Evolutionary conservation across 2,329 filamentous ascomycete genomes (phyloP).

Genomic region (Xylariaceae sp.): DNA sequence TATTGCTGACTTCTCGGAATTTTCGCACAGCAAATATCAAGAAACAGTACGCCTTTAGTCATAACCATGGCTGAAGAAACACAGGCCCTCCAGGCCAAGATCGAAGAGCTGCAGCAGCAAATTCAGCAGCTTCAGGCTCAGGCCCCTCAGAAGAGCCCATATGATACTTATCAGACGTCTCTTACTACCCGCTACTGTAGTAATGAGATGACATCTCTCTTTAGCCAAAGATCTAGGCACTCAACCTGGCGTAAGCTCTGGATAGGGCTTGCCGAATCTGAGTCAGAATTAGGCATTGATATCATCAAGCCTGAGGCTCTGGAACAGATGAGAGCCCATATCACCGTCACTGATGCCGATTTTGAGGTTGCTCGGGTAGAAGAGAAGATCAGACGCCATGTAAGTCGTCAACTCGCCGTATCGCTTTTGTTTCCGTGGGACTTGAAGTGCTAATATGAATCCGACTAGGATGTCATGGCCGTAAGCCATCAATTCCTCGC

Average conservation of each 20-base stretch:
- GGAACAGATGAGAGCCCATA: slow-evolving; percentile 68
- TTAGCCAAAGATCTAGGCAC: slow-evolving; percentile 70
- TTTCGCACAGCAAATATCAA: no score
- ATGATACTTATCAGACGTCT: slow-evolving; percentile 62
- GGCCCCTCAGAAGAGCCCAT: no score
- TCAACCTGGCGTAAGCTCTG: slow-evolving; percentile 76
- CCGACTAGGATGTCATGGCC: slow-evolving; percentile 51
- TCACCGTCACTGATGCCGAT: slow-evolving; percentile 72
- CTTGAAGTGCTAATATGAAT: slow-evolving; percentile 13
- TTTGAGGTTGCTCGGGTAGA: slow-evolving; percentile 72
- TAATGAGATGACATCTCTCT: slow-evolving; percentile 72
- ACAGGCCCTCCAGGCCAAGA: no score
- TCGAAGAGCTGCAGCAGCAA: no score
- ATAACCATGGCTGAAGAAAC: no score
- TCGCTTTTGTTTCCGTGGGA: slow-evolving; percentile 7
- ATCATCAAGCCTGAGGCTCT: slow-evolving; percentile 70
- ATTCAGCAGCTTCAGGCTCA: no score
- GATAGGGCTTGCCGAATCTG: slow-evolving; percentile 76
- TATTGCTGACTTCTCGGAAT: no score
- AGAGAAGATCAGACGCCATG: slow-evolving; percentile 66
- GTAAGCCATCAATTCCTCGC: slow-evolving; percentile 32
- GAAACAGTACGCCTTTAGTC: no score
- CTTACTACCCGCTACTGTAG: slow-evolving; percentile 70
- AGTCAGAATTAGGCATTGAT: slow-evolving; percentile 74
- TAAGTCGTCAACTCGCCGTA: slow-evolving; percentile 26